Conservation (phyloP, 495 filamentous ascomycete species). For the Pseudomonodictys pantanalensis region DNA sequence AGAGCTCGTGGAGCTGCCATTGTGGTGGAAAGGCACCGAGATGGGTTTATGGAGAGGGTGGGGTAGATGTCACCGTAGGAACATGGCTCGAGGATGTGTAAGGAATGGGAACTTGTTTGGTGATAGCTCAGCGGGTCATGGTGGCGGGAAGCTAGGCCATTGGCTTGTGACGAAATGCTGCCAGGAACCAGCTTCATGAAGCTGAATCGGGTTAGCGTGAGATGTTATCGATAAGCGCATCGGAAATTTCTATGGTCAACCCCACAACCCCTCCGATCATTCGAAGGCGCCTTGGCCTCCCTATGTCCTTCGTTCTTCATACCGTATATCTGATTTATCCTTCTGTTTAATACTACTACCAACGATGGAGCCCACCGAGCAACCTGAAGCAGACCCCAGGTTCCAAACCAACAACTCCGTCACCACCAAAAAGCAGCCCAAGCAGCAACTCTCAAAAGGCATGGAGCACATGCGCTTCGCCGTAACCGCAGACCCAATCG, state of each 20-base stretch:
- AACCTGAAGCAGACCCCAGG: not conserved
- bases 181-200: not conserved
- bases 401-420: constrained; percentile 26
- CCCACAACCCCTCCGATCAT: too few species aligned
- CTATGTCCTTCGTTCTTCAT: too few species aligned
- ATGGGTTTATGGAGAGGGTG: not conserved
- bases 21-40: not conserved
- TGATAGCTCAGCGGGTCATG: not conserved
- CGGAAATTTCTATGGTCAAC: not conserved
- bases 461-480: constrained; percentile 47
- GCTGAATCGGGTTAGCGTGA: constrained; percentile 1
- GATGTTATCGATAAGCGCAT: constrained; percentile 5
- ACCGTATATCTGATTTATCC: too few species aligned
- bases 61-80: not conserved
- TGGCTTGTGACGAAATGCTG: not conserved
- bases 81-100: not conserved
- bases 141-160: constrained; percentile 2
- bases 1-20: constrained; percentile 31
- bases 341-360: too few species aligned
- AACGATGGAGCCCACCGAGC: constrained; percentile 1
- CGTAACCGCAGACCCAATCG: constrained; percentile 37
- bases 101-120: not conserved
- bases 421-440: constrained; percentile 14
- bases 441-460: constrained; percentile 42
- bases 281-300: too few species aligned